Evolutionary conservation across 345 rosid genomes (phyloP).

Genomic region (Limnanthes douglasii): DNA sequence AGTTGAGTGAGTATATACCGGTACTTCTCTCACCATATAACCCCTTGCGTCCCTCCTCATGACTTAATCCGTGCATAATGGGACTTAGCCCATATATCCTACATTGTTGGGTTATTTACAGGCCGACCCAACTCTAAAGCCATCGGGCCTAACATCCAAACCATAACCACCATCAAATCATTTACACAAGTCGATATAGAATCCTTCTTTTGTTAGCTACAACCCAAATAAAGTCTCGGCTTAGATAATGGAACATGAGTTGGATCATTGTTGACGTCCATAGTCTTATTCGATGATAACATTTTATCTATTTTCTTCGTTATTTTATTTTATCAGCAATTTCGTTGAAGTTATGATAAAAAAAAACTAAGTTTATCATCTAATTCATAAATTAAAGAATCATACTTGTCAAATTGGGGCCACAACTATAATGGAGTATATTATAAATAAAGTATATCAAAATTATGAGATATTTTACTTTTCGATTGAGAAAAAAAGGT

Average conservation of each 20-base stretch:
- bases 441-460: too few relatives aligned
- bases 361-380: conserved; percentile 59
- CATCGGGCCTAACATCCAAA: conserved; percentile 21
- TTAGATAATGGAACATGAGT: conserved; percentile 62
- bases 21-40: too few relatives aligned
- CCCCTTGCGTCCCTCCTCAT: conserved; percentile 41
- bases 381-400: conserved; percentile 56
- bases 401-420: conserved; percentile 78
- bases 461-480: too few relatives aligned
- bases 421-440: conserved; percentile 68
- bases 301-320: conserved; percentile 31
- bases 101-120: conserved; percentile 28
- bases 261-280: conserved; percentile 61
- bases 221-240: conserved; percentile 67
- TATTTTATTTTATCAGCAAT: conserved; percentile 43
- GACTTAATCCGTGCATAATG: conserved; percentile 41
- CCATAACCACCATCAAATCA: conserved; percentile 16
- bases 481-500: too few relatives aligned
- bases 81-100: conserved; percentile 34
- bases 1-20: too few relatives aligned
- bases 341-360: conserved; percentile 67
- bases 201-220: conserved; percentile 20
- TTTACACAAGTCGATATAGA: conserved; percentile 19
- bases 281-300: conserved; percentile 49
- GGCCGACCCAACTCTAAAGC: conserved; percentile 37